Base-by-base conservation (phyloP, 495 filamentous ascomycete species). In the Hypoxylon fuscum region DNA sequence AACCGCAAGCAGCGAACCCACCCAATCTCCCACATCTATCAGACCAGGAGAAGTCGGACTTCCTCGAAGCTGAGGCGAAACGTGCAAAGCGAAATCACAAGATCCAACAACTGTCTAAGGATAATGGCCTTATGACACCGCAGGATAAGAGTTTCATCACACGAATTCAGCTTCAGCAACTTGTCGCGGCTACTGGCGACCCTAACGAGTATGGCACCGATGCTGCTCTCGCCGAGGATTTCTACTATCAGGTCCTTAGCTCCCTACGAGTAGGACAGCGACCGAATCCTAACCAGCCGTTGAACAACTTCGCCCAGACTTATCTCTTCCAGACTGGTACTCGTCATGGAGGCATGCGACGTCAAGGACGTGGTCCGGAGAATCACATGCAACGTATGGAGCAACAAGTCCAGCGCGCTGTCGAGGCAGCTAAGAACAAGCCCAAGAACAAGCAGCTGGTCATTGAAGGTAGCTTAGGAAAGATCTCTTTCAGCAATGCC, bases 131-230 rank as follows among this genome's bases (percentile, higher is more conserved):
- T 52, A 99, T 99, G 95, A 98, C 96, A 15, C 96, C 96, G 2
- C 92, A 96, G 70, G 95, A 99, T 75, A 99, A 99, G 81, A 99
- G 97, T 69, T 99, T 97, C 72, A 95, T 99, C 55, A 97, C 96
- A 8, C 87, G 96, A 11, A 98, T 99, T 48, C 95, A 99, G 70
- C 81, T 99, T 34, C 96, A 98, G 72, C 96, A 98, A 68, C 84
- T 99, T 21, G 91, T 99, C 40, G 87, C 93, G 4, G 92, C 92
- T 27, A 94, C 93, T 40, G 93, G 93, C 9, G 92, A 92, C 69
- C 83, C 91, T 6, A 90, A 86, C 52, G 91, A 95, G 59, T 79
- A 87, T 22, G 88, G 91, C 35, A 86, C 87, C 0, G 93, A 96
- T 64, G 87, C 90, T 49, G 86, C 89, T 5, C 75, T 96, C 15